These are phyloP conservation scores for Elsinoe fawcettii DNA, from an alignment of 2,329 filamentous ascomycete species.

Conservation along the genomic window DNA sequence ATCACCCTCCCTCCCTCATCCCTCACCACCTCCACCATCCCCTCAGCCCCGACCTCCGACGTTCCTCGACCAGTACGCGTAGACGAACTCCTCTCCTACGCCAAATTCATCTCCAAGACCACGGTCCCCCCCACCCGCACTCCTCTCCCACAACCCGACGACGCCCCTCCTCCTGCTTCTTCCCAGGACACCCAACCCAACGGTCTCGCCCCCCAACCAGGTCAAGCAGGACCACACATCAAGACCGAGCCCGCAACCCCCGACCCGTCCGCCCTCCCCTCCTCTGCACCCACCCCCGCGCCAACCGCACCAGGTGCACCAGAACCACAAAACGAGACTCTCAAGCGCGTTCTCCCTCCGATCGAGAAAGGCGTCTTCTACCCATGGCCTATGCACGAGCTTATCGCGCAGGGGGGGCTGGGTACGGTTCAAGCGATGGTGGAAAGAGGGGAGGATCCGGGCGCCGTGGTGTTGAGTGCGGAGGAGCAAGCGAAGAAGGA, in stretches of 20 bases:
- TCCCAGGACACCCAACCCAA: background rate
- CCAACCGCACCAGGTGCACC: constrained; percentile 22
- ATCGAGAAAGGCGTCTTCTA: constrained; percentile 45
- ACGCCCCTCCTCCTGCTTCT: background rate
- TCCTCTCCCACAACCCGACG: constrained; percentile 17
- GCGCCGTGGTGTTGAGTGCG: constrained; percentile 35
- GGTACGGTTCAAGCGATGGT: constrained; percentile 52
- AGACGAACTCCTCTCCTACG: constrained; percentile 67
- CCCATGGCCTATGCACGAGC: constrained; percentile 67
- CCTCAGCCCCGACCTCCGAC: constrained; percentile 33
- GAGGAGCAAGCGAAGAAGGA: constrained; percentile 33
- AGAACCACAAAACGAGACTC: constrained; percentile 33
- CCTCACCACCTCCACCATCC: constrained; percentile 34
- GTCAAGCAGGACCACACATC: constrained; percentile 18
- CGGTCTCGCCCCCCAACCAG: constrained; percentile 12
- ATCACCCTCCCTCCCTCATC: constrained; percentile 55
- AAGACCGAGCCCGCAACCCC: constrained; percentile 29
- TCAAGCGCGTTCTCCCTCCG: constrained; percentile 7
- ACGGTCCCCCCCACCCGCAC: constrained; percentile 59
- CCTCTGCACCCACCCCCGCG: constrained; percentile 5
- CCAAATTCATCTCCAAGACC: constrained; percentile 70
- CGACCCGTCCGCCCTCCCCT: constrained; percentile 13
- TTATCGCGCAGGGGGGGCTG: constrained; percentile 61
- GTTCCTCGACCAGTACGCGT: constrained; percentile 51
- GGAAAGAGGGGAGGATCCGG: constrained; percentile 56